Evolutionary conservation across 306 rosid species (phyloP).

Genomic region (Chamaecrista fasciculata): DNA sequence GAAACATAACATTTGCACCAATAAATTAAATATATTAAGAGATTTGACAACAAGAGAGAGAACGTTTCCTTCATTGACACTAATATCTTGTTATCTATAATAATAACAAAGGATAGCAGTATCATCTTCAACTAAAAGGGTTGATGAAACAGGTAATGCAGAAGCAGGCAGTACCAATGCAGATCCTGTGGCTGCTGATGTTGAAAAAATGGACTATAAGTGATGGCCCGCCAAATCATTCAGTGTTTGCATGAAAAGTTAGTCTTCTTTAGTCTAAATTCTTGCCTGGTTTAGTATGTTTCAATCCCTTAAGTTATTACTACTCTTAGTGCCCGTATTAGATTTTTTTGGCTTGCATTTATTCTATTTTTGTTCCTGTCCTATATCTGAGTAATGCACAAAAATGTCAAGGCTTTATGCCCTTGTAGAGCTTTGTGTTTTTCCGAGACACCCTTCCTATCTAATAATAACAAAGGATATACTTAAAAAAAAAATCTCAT

Average conservation of each 20-base stretch:
- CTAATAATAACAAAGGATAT: too few species aligned
- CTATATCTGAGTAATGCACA: constrained; percentile 13
- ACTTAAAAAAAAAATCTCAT: too few species aligned
- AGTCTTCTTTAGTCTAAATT: constrained; percentile 15
- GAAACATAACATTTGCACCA: too few species aligned
- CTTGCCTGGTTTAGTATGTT: constrained; percentile 7
- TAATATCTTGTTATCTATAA: too few species aligned
- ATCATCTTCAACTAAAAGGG: too few species aligned
- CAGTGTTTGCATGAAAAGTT: not conserved
- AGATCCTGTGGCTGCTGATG: constrained; percentile 39
- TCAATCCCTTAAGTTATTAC: not conserved
- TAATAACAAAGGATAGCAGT: too few species aligned
- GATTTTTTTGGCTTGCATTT: not conserved
- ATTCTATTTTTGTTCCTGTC: not conserved
- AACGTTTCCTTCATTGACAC: too few species aligned
- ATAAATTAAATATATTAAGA: too few species aligned
- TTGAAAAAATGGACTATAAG: constrained; percentile 37
- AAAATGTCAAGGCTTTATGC: constrained; percentile 15
- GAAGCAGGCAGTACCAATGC: constrained; percentile 39
- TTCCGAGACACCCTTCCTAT: not conserved
- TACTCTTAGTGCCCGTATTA: constrained; percentile 26
- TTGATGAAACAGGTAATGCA: constrained; percentile 55
- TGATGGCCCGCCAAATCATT: constrained; percentile 5
- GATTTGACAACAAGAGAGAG: too few species aligned
- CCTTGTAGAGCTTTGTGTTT: constrained; percentile 16